A percentile compares a stretch with the other conserved stretches of the same genome.
phyloP scores from a whole-genome alignment of 768 basidiomycete genomes.

The Mycena galericulata region DNA sequence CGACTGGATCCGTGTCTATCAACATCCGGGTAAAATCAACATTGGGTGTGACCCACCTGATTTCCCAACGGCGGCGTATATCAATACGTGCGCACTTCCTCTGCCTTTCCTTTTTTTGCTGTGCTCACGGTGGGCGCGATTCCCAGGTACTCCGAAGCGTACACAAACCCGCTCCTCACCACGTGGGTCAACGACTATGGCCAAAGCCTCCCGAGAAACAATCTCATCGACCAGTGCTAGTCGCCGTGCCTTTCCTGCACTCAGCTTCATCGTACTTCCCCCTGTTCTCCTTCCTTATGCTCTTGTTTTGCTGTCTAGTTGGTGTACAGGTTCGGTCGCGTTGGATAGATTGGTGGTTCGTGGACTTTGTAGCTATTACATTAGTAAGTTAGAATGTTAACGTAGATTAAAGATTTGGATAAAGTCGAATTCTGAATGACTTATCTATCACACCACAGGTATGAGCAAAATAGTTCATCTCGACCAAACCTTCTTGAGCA shows the following conservation, averaged over 20 bases:
- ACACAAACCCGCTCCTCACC: slow-evolving; percentile 46
- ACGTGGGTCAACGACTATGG: slow-evolving; percentile 60
- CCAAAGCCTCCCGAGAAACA: slow-evolving; percentile 65
- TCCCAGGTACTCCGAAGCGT: slow-evolving; percentile 58
- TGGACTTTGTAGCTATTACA: too few relatives aligned
- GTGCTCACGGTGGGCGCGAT: not conserved
- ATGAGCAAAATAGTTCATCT: too few relatives aligned
- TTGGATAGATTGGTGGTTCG: too few relatives aligned
- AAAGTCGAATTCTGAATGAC: too few relatives aligned
- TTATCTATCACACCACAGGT: too few relatives aligned
- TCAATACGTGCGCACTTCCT: slow-evolving; percentile 65
- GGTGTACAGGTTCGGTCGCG: too few relatives aligned
- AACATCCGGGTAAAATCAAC: slow-evolving; percentile 59
- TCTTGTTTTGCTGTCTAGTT: too few relatives aligned
- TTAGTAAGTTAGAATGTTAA: too few relatives aligned
- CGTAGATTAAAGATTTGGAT: too few relatives aligned
- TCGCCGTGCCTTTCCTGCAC: not conserved
- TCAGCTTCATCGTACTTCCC: too few relatives aligned
- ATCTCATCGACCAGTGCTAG: slow-evolving; percentile 55
- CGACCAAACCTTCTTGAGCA: too few relatives aligned
- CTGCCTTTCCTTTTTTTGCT: not conserved
- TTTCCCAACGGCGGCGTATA: slow-evolving; percentile 84
- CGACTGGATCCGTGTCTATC: slow-evolving; percentile 88
- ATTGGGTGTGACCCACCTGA: slow-evolving; percentile 78
- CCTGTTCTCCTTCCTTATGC: too few relatives aligned